phyloP scores from a whole-genome alignment of 306 rosid genomes.

The Cyclanthera cordifolia region DNA sequence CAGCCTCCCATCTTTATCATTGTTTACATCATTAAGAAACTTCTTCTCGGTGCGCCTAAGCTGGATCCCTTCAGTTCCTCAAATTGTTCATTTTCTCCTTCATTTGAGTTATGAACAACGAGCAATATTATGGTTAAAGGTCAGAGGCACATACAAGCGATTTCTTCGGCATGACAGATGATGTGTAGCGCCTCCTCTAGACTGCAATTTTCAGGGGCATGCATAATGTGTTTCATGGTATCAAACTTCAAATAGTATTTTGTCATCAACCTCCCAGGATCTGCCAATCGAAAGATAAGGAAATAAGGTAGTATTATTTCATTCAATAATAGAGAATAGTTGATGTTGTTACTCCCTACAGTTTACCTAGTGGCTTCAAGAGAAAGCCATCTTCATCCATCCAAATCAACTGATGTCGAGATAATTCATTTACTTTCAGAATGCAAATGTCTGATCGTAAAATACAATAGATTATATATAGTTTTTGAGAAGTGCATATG shows the following conservation, averaged over 20 bases:
- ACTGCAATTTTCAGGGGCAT: conserved; percentile 61
- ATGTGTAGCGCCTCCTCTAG: conserved; percentile 69
- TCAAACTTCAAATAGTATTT: conserved; percentile 88
- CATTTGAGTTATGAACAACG: conserved; percentile 7
- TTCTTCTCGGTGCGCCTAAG: conserved; percentile 95
- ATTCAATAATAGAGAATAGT: conserved; percentile 4
- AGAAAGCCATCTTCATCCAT: conserved; percentile 93
- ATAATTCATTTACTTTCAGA: conserved; percentile 70
- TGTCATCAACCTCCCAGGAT: conserved; percentile 93
- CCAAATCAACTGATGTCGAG: conserved; percentile 72
- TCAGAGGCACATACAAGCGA: conserved; percentile 48
- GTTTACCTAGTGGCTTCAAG: conserved; percentile 75
- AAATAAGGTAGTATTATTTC: conserved; percentile 19
- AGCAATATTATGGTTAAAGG: conserved; percentile 8
- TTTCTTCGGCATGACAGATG: conserved; percentile 76
- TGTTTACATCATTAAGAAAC: conserved; percentile 67
- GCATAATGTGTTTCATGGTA: conserved; percentile 88
- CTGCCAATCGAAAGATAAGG: conserved; percentile 26
- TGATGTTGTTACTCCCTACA: not conserved
- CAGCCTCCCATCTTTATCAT: conserved; percentile 82
- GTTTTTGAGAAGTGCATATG: not conserved
- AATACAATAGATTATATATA: conserved; percentile 11
- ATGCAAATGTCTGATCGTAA: conserved; percentile 55
- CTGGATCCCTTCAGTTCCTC: conserved; percentile 67
- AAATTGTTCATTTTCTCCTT: conserved; percentile 19